Conservation (phyloP, 768 basidiomycete genomes). For the Hortiboletus flavorubellus region DNA sequence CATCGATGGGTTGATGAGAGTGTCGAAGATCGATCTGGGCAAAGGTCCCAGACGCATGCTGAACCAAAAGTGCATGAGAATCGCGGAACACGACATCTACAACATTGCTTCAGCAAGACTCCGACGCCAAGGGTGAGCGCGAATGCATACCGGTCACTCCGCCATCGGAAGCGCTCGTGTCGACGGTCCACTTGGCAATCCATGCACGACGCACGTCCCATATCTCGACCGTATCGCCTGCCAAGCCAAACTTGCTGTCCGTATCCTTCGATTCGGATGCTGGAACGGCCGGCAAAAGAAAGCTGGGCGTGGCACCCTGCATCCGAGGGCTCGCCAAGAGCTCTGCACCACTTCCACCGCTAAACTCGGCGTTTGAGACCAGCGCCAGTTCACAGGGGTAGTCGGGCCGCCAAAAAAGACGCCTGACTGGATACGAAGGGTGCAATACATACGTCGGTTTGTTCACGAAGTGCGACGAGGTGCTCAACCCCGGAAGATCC, state of each 20-base stretch:
- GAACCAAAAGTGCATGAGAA: constrained; percentile 68
- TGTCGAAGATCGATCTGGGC: constrained; percentile 74
- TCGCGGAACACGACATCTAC: constrained; percentile 68
- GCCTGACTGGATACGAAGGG: constrained; percentile 70
- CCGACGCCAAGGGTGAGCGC: neutral
- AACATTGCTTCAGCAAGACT: neutral
- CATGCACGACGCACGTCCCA: constrained; percentile 84
- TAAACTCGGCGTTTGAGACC: constrained; percentile 62
- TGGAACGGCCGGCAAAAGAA: constrained; percentile 13
- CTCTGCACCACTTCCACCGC: constrained; percentile 25
- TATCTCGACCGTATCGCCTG: constrained; percentile 68
- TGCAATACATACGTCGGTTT: constrained; percentile 70
- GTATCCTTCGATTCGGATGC: constrained; percentile 14
- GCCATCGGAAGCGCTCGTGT: constrained; percentile 62
- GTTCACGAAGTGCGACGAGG: constrained; percentile 54
- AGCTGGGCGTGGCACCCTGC: constrained; percentile 23
- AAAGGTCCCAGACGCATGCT: constrained; percentile 74
- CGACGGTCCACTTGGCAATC: constrained; percentile 80
- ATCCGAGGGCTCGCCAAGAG: constrained; percentile 28
- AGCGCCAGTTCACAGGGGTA: constrained; percentile 75
- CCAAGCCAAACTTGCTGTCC: constrained; percentile 10
- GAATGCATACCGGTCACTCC: constrained; percentile 62
- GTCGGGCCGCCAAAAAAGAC: constrained; percentile 72
- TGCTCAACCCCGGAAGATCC: constrained; percentile 47
- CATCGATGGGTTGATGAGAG: constrained; percentile 60